Evolutionary conservation across 2,329 filamentous ascomycete species (phyloP), one percentile per base, ranked within the genome.

Genomic region (Xylaria sp.): DNA sequence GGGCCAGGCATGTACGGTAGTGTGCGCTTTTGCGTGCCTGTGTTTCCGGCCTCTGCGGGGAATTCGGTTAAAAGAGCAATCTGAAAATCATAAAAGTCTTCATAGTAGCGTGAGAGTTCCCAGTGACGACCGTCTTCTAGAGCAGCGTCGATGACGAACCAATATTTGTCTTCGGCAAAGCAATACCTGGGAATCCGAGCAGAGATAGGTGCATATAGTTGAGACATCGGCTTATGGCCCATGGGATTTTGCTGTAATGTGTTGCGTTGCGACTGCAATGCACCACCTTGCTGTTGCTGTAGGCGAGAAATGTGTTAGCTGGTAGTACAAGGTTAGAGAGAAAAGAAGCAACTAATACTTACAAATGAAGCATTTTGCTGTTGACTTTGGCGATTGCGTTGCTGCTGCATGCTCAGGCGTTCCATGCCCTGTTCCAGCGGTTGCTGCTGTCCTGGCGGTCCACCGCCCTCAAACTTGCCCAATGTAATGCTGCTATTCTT

Each of bases 41-140:
- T 92, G 77, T 97, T 96, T 63, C 96, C 96, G 44, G 96, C 95
- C 80, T 98, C 96, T 42, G 92, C 90, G 26, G 96, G 95, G 77
- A 97, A 98, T 72, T 90, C 93, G 53, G 94, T 95, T 58, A 99
- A 88, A 9, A 99, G 89, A 38, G 94, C 93, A 77, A 98, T 98
- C 79, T 99, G 96, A 80, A 98, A 95, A 80, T 98, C 96, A 82
- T 98, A 99, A 78, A 99, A 99, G 82, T 98, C 96, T 80, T 98
- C 94, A 77, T 99, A 99, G 77, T 97, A 96, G 71, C 96, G 90
- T 46, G 93, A 95, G 59, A 99, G 83, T 78, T 97, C 94, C 94
- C 94, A 98, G 77, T 93, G 91, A 56, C 93, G 88, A 57, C 94
- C 94, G 78, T 98, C 94, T 77, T 97, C 93, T 80, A 98, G 88